Base-by-base conservation (phyloP, 345 rosid species). In the Microthlaspi erraticum region DNA sequence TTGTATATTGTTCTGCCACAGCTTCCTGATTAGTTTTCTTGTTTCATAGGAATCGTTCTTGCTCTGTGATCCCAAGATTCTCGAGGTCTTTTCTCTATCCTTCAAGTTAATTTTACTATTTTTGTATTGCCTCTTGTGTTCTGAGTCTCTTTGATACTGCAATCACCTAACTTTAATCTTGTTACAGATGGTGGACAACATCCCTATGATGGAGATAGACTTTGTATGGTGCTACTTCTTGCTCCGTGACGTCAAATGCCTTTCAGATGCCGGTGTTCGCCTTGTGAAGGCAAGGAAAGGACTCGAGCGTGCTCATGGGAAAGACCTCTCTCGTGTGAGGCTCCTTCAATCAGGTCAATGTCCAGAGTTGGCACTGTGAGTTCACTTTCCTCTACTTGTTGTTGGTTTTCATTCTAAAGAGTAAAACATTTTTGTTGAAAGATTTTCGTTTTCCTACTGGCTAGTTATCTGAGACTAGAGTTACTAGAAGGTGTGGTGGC, bases 151-250 rank as follows among this genome's bases (percentile, higher is more conserved):
- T 10, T 13, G 43, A 33, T 38, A 10, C 51, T 60, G 62, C 39
- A 12, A 29, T 42, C 36, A 49, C 43, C 61, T 51, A 38, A 16
- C 44, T 60, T n/a, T 20, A 20, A 17, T 66, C 36, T 18, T 26
- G 45, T 76, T 81, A 29, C 87, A 93, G 98, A 73, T 86, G 61
- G 83, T 89, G 74, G 97, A 93, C 80, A 93, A 91, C 73, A 83
- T 91, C 75, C 87, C 98, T 33, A 87, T 93, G 45, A 81, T 93
- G 82, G 93, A 93, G 84, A 86, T 93, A 78, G 97, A 93, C 88
- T 89, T 91, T 83, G 98, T 91, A 11, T 93, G 98, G 98, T 93
- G 97, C 77, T 91, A 87, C 74, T 93, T 91, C 84, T 81, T 89
- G 96, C 95, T 91, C 41, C 86, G 70, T 56, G 96, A 93, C 79